phyloP scores from a whole-genome alignment of 169 alveolate species.

The Eimeria praecox region DNA sequence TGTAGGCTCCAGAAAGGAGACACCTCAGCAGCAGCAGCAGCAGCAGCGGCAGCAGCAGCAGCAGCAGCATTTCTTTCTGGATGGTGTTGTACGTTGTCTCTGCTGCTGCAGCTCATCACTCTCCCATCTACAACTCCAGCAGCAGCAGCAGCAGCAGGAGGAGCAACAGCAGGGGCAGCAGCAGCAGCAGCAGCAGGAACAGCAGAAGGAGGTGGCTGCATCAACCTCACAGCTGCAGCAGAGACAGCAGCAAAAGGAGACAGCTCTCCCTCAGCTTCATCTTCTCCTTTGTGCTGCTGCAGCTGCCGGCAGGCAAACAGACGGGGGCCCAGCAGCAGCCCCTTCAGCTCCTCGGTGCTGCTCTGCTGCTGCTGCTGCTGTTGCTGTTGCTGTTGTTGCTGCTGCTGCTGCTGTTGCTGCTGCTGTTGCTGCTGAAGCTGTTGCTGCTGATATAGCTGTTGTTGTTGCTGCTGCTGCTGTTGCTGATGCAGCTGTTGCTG shows the following conservation, averaged over 20 bases:
- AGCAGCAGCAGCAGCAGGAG: conserved; percentile 29
- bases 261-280: too few species aligned
- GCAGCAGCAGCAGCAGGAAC: conserved; percentile 8
- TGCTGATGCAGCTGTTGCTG: conserved; percentile 46
- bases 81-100: neutral
- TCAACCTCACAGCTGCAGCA: neutral
- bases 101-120: neutral
- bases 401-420: conserved; percentile 10
- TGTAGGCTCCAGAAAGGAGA: neutral
- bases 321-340: conserved; percentile 44
- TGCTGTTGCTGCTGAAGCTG: conserved; percentile 49
- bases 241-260: conserved; percentile 20
- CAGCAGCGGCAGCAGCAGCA: neutral
- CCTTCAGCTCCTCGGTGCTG: neutral
- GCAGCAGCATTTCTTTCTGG: neutral
- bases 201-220: too few species aligned
- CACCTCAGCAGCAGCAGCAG: neutral
- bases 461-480: conserved; percentile 58
- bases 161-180: neutral
- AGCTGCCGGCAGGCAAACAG: conserved; percentile 20
- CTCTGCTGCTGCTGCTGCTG: conserved; percentile 46
- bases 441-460: too few species aligned
- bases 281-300: too few species aligned
- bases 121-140: neutral
- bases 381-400: conserved; percentile 38